A percentile compares a stretch with the other conserved stretches of the same genome.
Conservation (phyloP, 176 grass and related monocot species). For the Guadua angustifolia region DNA sequence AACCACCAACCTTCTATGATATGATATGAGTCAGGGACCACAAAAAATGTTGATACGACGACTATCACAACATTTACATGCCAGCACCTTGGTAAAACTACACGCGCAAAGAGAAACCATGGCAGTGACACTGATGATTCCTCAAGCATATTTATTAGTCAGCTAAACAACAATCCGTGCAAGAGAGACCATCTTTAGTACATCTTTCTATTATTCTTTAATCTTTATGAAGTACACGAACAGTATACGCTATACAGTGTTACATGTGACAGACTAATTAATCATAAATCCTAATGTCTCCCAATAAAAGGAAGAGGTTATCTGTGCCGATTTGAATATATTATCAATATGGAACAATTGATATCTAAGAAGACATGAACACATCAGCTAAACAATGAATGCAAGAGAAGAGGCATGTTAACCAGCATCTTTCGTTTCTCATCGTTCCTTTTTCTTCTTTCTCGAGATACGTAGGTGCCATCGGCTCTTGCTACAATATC, state of each 20-base stretch:
- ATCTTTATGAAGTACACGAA: neutral
- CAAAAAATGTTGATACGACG: neutral
- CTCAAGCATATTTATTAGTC: conserved; percentile 24
- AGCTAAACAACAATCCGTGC: conserved; percentile 24
- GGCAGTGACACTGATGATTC: neutral
- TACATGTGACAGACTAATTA: neutral
- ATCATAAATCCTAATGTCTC: neutral
- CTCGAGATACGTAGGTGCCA: conserved; percentile 86
- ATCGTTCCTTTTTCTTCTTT: conserved; percentile 80
- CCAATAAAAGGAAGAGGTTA: conserved; percentile 20
- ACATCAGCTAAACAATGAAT: neutral
- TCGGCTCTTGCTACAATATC: conserved; percentile 91
- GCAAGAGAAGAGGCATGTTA: conserved; percentile 26
- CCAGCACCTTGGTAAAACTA: neutral
- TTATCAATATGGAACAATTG: neutral
- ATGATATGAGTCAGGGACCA: neutral
- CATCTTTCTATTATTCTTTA: neutral
- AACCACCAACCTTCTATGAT: too few relatives aligned
- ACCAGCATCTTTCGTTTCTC: conserved; percentile 63
- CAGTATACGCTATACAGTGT: neutral
- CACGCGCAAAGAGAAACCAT: conserved; percentile 16
- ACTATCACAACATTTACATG: neutral
- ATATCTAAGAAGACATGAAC: neutral
- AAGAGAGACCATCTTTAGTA: conserved; percentile 3
- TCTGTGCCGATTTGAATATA: neutral